phyloP scores from a whole-genome alignment of 257 asterid genomes.

The Fraxinus quadrangulata region DNA sequence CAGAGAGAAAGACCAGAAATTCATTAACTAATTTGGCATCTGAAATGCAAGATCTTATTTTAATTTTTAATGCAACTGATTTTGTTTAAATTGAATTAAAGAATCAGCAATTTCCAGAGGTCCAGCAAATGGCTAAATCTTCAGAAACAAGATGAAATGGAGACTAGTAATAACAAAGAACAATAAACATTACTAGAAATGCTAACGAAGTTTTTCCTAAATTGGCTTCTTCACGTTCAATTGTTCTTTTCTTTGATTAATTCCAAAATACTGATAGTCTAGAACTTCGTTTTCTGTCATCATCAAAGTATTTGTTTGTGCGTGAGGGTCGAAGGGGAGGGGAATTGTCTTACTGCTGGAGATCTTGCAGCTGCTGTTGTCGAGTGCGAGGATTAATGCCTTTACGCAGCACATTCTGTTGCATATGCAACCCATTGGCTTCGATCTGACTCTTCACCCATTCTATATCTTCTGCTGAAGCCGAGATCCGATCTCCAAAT shows the following conservation, averaged over 20 bases:
- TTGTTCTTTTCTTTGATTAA: neutral
- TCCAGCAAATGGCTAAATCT: neutral
- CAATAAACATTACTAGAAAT: neutral
- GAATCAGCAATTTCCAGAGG: neutral
- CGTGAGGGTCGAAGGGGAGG: neutral
- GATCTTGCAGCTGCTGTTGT: conserved; percentile 85
- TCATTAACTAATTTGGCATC: neutral
- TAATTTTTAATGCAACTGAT: neutral
- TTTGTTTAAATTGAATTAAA: neutral
- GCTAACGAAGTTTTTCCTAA: neutral
- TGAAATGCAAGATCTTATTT: neutral
- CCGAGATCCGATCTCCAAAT: conserved; percentile 46
- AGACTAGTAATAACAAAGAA: neutral
- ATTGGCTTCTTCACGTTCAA: neutral
- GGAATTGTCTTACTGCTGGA: conserved; percentile 38
- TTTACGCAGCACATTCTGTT: conserved; percentile 76
- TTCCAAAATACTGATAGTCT: neutral
- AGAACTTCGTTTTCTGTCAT: neutral
- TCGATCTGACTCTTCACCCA: conserved; percentile 77
- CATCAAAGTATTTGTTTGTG: too few relatives aligned
- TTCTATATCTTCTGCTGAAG: conserved; percentile 64
- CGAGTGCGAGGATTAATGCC: conserved; percentile 98
- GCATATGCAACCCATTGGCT: conserved; percentile 88
- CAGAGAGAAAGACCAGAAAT: neutral
- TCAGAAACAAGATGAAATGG: neutral